Evolutionary conservation across 1,284 basidiomycete species (phyloP), one percentile per base, ranked within the genome.

Genomic region (Apiotrichum mycotoxinovorans): DNA sequence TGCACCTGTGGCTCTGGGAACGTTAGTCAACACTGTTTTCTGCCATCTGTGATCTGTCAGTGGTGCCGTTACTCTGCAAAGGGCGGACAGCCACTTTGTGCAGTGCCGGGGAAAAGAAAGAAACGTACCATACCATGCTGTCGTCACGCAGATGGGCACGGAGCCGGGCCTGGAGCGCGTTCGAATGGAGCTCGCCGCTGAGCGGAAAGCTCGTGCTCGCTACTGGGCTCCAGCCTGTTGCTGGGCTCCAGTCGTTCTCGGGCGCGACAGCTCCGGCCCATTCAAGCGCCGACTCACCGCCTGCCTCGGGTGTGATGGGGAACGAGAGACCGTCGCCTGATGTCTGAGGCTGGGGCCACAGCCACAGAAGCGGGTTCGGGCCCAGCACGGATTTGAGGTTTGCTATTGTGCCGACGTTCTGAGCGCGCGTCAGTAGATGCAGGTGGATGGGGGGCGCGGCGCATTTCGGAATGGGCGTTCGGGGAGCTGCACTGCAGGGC

Each of bases 351-450:
- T 80, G 58, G 8, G 81, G 83, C 77, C 86, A 89, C 65, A 90
- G 89, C 94, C 94, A 98, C 4, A 86, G 58, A 25, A 87, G 74
- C 1, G 86, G 83, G 51, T 85, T 88, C 18, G 70, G 72, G 0
- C 95, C 95, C 1, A 98, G 80, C 7, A 96, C 82, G 10, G 88
- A 83, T 57, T 83, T 79, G 22, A 93, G 77, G 67, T 98, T 98
- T 42, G 80, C 77, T 63, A 83, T 72, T 42, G 78, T 66, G 9
- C 92, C 92, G 48, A 98, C 78, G 72, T 95, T 85, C 89, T 93
- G 52, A 11, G 34, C n/a, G n/a, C n/a, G n/a, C n/a, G n/a, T n/a
- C n/a, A n/a, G n/a, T n/a, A n/a, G n/a, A n/a, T n/a, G n/a, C n/a
- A n/a, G n/a, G n/a, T n/a, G n/a, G n/a, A n/a, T n/a, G n/a, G n/a